phyloP scores from a whole-genome alignment of 371 early-diverging fungal species.

The Cladochytrium tenue region DNA sequence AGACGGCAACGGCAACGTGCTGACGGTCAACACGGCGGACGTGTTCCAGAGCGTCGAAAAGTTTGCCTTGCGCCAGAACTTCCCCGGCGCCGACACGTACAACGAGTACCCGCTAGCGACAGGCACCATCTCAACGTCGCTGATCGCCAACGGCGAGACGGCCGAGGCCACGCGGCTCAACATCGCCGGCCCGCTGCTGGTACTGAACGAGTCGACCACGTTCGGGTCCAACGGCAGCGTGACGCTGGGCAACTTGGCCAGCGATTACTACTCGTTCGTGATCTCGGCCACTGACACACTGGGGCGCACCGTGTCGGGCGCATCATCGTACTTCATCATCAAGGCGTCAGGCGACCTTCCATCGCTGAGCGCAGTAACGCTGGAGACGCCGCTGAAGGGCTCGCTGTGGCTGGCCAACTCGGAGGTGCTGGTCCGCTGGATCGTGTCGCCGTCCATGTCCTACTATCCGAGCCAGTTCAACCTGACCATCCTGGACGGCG shows the following conservation, averaged over 20 bases:
- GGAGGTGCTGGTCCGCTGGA: neutral
- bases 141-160: neutral
- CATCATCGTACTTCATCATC: neutral
- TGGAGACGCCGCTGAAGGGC: neutral
- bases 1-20: neutral
- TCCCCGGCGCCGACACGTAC: neutral
- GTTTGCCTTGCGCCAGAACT: slow-evolving; percentile 2
- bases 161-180: neutral
- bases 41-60: neutral
- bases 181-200: neutral
- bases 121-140: neutral
- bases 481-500: neutral
- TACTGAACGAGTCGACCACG: neutral
- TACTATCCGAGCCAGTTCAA: neutral
- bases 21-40: neutral
- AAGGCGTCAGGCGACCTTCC: neutral
- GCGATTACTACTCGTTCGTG: slow-evolving; percentile 4
- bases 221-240: neutral
- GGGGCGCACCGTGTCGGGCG: neutral
- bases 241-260: neutral
- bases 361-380: neutral
- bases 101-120: neutral
- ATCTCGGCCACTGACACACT: neutral
- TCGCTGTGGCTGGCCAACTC: neutral
- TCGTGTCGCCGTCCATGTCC: neutral